phyloP scores from a whole-genome alignment of 805 yeast species.

The Pachysolen tannophilus region DNA sequence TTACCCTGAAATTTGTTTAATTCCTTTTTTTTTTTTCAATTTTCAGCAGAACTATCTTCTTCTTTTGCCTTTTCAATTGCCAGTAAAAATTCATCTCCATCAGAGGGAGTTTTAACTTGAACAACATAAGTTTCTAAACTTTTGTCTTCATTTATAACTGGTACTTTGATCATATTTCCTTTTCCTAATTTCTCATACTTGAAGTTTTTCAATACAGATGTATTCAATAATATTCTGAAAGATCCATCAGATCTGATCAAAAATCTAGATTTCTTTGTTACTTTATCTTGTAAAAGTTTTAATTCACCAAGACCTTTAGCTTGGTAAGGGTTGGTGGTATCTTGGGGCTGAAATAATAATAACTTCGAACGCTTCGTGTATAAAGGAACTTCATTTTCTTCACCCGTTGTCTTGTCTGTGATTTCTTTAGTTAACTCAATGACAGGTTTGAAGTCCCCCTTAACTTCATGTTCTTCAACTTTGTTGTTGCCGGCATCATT shows the following conservation, averaged over 20 bases:
- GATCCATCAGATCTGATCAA: constrained; percentile 86
- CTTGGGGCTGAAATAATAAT: constrained; percentile 46
- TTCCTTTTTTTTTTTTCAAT: too few relatives aligned
- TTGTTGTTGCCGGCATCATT: constrained; percentile 23
- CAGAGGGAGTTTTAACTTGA: constrained; percentile 70
- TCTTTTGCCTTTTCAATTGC: constrained; percentile 13
- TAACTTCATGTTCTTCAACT: constrained; percentile 35
- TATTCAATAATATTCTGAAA: constrained; percentile 68
- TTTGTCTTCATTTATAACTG: constrained; percentile 50
- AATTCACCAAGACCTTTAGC: constrained; percentile 77
- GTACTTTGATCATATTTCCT: constrained; percentile 59
- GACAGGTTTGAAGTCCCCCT: constrained; percentile 37
- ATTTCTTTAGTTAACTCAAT: constrained; percentile 41
- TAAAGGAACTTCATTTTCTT: constrained; percentile 64
- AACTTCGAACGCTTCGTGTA: constrained; percentile 68
- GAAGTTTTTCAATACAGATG: constrained; percentile 48
- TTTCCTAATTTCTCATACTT: constrained; percentile 55
- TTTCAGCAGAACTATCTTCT: too few relatives aligned
- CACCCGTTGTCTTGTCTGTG: constrained; percentile 64
- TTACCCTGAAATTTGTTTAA: too few relatives aligned
- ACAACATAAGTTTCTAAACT: constrained; percentile 60
- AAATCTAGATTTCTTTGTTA: constrained; percentile 57
- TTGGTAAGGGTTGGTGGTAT: constrained; percentile 45
- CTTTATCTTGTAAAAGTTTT: constrained; percentile 57
- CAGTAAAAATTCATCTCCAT: constrained; percentile 46